Evolutionary conservation across 148 eudicot species (phyloP).

Genomic region (Rhododendron williamsianum): DNA sequence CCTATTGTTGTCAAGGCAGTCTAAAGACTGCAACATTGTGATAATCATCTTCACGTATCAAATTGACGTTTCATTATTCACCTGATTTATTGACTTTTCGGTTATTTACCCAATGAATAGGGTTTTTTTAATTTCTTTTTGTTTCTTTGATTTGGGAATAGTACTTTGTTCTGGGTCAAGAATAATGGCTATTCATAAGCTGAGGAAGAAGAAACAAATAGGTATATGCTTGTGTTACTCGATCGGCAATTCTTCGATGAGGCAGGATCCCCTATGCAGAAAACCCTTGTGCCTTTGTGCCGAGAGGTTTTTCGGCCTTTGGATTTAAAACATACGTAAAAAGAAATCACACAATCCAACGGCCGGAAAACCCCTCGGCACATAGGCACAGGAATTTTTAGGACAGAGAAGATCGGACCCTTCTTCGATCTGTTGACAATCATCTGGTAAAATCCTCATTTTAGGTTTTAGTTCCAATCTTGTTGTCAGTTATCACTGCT

Average conservation of each 20-base stretch:
- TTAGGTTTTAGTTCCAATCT: background rate
- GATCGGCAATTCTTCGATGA: background rate
- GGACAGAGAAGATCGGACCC: too few species aligned
- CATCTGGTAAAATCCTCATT: background rate
- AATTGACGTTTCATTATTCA: background rate
- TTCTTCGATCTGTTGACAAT: background rate
- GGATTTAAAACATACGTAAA: too few species aligned
- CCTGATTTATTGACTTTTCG: background rate
- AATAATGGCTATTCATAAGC: background rate
- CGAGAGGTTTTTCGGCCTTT: too few species aligned
- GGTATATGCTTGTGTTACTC: background rate
- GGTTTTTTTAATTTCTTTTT: background rate
- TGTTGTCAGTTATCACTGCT: background rate
- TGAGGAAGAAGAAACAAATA: background rate
- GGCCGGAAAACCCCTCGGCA: too few species aligned
- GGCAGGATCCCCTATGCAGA: too few species aligned
- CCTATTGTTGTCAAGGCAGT: conserved; percentile 66
- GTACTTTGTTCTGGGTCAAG: background rate
- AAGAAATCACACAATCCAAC: too few species aligned
- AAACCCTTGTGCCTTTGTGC: too few species aligned
- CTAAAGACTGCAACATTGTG: background rate
- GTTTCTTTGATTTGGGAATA: background rate
- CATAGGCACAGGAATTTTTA: too few species aligned
- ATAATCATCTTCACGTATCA: background rate
- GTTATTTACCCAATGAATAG: background rate